Base-by-base conservation (phyloP, 176 grass and related monocot species). In the Rhynchospora pubera region DNA sequence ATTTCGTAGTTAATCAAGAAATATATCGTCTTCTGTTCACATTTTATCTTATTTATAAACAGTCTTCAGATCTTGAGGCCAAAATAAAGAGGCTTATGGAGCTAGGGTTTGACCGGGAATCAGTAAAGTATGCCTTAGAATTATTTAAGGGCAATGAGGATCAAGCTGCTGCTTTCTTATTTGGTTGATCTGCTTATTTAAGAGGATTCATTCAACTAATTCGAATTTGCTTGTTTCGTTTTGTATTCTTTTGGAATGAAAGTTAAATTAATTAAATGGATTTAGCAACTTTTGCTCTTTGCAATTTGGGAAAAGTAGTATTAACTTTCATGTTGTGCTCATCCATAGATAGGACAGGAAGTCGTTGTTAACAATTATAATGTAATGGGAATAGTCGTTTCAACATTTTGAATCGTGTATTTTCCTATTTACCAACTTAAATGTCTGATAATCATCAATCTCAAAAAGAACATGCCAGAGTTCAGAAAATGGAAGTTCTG, bases 91-190 rank as follows among this genome's bases (percentile, higher is more conserved):
- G 89, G 84, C 92, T 95, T 0, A 86, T 99, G 84, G 96, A 99
- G 71, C 92, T 95, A 26, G 96, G 96, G 34, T 99, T 99, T 21
- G 92, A 92, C 43, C 81, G 91, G 14, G 87, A 86, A 68, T 91
- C 96, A 26, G 96, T 87, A 51, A 85, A 82, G 83, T 88, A 93
- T 72, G 96, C 92, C 7, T 85, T 99, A 10, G 91, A 86, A 65
- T 63, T 99, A 28, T 99, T 89, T 19, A 90, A 99, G 8, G 92
- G 92, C 65, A 95, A 99, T 12, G 92, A 94, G 82, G 96, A 99
- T 34, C 89, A 93, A 81, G 96, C 96, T 68, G 96, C 96, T 65
- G 92, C 88, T 19, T 99, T 87, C 79, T 89, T 99, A 84, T 99
- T 99, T 84, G 91, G 92, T 74, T 90, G 95, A 85, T 94, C 34